Conservation (phyloP, 306 rosid species). For the Gastrolobium villosum region DNA sequence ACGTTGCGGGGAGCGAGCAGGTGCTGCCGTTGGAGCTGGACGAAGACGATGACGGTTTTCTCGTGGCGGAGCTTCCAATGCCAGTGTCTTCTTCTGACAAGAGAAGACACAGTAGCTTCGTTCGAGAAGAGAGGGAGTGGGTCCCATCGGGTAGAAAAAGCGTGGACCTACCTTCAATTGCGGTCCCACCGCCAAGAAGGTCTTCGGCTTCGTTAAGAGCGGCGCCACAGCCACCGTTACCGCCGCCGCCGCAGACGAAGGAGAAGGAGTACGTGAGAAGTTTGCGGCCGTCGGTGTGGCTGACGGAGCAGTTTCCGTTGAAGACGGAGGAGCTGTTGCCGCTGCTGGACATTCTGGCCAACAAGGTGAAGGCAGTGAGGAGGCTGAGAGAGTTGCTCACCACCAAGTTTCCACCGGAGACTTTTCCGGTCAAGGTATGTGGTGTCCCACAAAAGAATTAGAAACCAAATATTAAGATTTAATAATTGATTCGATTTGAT, state of each 20-base stretch:
- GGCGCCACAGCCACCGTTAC: not conserved
- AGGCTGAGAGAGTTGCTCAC: conserved; percentile 95
- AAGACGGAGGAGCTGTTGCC: conserved; percentile 95
- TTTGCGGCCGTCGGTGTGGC: conserved; percentile 89
- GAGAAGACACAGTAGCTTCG: conserved; percentile 92
- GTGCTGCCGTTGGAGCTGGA: conserved; percentile 86
- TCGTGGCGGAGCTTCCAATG: conserved; percentile 86
- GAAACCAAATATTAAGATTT: conserved; percentile 7
- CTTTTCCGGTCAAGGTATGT: conserved; percentile 93
- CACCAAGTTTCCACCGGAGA: conserved; percentile 93
- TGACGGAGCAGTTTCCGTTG: conserved; percentile 95
- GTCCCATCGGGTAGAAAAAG: conserved; percentile 79
- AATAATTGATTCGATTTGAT: conserved; percentile 37
- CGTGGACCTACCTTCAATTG: conserved; percentile 65
- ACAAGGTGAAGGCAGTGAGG: conserved; percentile 92
- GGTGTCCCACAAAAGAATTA: conserved; percentile 27
- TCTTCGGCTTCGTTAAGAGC: conserved; percentile 37
- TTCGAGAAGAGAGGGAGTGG: conserved; percentile 85
- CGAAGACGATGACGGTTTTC: conserved; percentile 93
- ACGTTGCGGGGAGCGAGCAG: conserved; percentile 79
- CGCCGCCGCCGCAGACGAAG: conserved; percentile 64
- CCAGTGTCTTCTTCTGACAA: conserved; percentile 44
- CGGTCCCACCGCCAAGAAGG: conserved; percentile 58
- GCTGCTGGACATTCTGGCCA: conserved; percentile 86
- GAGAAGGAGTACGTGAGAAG: conserved; percentile 90